phyloP scores from a whole-genome alignment of 192 early-diverging fungal species.

The Phycomyces nitens region DNA sequence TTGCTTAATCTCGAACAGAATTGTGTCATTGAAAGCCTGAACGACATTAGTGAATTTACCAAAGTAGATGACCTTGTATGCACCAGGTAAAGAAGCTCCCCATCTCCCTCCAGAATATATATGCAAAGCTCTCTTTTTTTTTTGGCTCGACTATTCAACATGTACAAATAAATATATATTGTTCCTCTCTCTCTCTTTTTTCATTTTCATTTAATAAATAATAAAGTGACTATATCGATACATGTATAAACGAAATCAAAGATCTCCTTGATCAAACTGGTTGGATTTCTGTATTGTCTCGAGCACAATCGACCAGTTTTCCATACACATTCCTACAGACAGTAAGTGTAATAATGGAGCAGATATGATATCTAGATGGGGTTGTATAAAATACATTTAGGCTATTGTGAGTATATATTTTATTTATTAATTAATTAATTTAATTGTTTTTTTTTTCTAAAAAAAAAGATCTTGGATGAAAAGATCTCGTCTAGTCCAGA shows the following conservation, averaged over 20 bases:
- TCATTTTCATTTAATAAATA: neutral
- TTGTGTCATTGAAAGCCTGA: neutral
- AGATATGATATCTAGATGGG: too few species aligned
- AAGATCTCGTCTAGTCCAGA: neutral
- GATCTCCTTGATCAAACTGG: neutral
- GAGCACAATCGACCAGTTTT: neutral
- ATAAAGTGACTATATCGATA: neutral
- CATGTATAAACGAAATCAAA: neutral
- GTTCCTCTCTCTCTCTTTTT: neutral
- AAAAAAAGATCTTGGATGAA: neutral
- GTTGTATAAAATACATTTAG: too few species aligned
- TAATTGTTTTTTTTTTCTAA: too few species aligned
- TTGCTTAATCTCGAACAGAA: neutral
- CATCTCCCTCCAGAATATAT: too few species aligned
- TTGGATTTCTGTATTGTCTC: neutral
- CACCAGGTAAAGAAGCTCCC: neutral
- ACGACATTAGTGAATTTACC: neutral
- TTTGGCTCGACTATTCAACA: too few species aligned
- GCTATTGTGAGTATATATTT: too few species aligned
- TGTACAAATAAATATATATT: neutral
- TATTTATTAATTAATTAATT: too few species aligned
- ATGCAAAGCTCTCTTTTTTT: too few species aligned
- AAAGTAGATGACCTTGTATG: neutral
- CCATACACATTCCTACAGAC: neutral
- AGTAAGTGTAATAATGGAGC: too few species aligned